Evolutionary conservation across 2,329 filamentous ascomycete genomes (phyloP).

Genomic region (Fusarium sp.): DNA sequence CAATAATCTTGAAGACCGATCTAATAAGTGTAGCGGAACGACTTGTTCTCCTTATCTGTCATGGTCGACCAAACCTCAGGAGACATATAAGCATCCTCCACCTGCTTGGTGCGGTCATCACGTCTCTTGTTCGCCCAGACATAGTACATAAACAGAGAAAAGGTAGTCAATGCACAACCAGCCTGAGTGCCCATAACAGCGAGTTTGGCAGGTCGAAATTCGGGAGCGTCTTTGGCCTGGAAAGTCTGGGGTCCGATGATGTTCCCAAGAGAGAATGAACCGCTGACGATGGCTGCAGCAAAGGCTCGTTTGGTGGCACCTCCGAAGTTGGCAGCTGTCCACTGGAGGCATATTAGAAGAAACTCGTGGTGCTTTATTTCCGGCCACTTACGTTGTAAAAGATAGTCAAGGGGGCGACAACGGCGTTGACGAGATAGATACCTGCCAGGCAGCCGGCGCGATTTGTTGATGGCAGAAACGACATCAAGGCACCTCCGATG

Average conservation of each 20-base stretch:
- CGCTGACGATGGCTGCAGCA: slow-evolving; percentile 62
- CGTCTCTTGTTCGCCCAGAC: slow-evolving; percentile 61
- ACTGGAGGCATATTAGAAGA: slow-evolving; percentile 44
- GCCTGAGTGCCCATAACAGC: slow-evolving; percentile 66
- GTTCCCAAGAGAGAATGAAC: slow-evolving; percentile 66
- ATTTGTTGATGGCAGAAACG: slow-evolving; percentile 62
- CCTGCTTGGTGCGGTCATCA: slow-evolving; percentile 47
- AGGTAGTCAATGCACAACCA: slow-evolving; percentile 57
- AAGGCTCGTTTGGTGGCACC: slow-evolving; percentile 66
- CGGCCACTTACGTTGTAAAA: slow-evolving; percentile 58
- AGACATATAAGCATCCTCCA: slow-evolving; percentile 57
- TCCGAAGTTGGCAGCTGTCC: slow-evolving; percentile 64
- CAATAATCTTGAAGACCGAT: no score
- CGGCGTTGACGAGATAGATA: slow-evolving; percentile 65
- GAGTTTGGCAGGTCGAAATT: slow-evolving; percentile 66
- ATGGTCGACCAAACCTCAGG: slow-evolving; percentile 61
- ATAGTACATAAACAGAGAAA: slow-evolving; percentile 64
- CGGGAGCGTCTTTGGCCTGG: slow-evolving; percentile 63
- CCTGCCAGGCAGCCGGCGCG: slow-evolving; percentile 61
- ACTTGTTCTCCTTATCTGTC: slow-evolving; percentile 69
- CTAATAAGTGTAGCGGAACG: slow-evolving; percentile 65
- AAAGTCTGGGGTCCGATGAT: slow-evolving; percentile 70
- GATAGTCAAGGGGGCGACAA: slow-evolving; percentile 60
- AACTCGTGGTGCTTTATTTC: fast-evolving
- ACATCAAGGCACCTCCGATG: slow-evolving; percentile 65